Percentiles rank a stretch among this genome's conserved stretches.
Conservation (phyloP, 2,329 filamentous ascomycete species). For the Fusarium sp. region DNA sequence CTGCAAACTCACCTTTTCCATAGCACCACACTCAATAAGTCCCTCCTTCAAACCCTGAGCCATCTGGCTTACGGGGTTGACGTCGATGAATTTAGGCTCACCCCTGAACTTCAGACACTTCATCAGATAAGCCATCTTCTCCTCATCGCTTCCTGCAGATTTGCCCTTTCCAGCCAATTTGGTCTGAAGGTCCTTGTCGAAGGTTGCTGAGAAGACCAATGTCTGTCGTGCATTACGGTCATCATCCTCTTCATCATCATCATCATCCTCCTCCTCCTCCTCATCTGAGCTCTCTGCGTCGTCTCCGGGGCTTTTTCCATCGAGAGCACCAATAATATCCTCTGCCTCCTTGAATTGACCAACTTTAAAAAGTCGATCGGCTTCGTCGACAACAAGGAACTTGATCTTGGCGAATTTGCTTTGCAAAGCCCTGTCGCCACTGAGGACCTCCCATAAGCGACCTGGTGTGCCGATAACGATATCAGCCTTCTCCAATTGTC, state of each 20-base stretch:
- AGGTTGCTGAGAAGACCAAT: constrained; percentile 95
- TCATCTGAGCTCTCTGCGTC: constrained; percentile 62
- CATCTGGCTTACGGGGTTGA: constrained; percentile 90
- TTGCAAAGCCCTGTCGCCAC: constrained; percentile 75
- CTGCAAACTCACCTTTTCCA: constrained; percentile 78
- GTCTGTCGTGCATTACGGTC: constrained; percentile 72
- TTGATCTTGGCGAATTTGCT: constrained; percentile 75
- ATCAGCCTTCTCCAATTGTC: constrained; percentile 84
- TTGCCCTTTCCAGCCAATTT: constrained; percentile 85
- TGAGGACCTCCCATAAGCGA: constrained; percentile 92
- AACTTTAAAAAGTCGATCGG: constrained; percentile 88
- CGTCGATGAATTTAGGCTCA: constrained; percentile 89
- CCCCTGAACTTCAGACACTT: constrained; percentile 89
- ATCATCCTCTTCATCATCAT: constrained; percentile 56
- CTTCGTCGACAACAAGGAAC: constrained; percentile 93
- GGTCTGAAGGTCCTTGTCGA: constrained; percentile 89
- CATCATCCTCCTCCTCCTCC: constrained; percentile 59
- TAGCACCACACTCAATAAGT: constrained; percentile 88
- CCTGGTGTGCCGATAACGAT: constrained; percentile 95
- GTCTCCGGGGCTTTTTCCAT: constrained; percentile 73
- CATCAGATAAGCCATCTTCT: constrained; percentile 92
- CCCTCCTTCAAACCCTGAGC: constrained; percentile 87
- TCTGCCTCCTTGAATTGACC: constrained; percentile 96
- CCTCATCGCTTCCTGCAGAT: constrained; percentile 67
- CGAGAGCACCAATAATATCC: constrained; percentile 84